Evolutionary conservation across 192 early-diverging fungal genomes (phyloP), one percentile per base, ranked within the genome.

Genomic region (Coemansia sp.): DNA sequence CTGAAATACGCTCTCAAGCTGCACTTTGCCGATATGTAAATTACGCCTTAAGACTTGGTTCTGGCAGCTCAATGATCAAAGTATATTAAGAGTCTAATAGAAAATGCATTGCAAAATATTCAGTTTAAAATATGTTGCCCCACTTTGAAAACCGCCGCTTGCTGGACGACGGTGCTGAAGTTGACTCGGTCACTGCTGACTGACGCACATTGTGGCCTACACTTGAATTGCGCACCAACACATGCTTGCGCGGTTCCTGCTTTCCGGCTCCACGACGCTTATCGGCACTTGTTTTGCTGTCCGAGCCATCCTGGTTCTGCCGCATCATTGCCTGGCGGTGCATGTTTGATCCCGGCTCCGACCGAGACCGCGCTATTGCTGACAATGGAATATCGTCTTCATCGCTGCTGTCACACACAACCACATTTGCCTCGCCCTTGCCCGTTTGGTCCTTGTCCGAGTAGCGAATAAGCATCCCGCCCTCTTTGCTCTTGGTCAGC

Each of bases 1-100:
- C 62, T 80, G 10, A 53, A 65, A 11, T 80, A 80, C 51, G 71
- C 77, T 9, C 68, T 80, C 9, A 80, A 80, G 54, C 38, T 80
- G 53, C 71, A 80, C 23, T 80, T 74, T 47, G 64, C 56, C 29
- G 47, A 56, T 14, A 38, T 10, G 11, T 22, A 31, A 26, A 89
- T n/a, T 89, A 81, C 68, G 56, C 90, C 37, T 91, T 64, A 91
- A 14, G 91, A 93, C 64, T 91, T 89, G 3, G 92, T 5, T 88
- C 88, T 80, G 90, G 90, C 56, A 91, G 88, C 77, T 21, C 21
- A 21, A 61, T 77, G 23, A 74, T 86, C 38, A 50, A 50, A 50
- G 49, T 19, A 21, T 50, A n/a, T 4, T 50, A 21, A 49, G 12
- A n/a, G 29, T 31, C 29, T 31, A 31, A 31, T 31, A 31, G 29